phyloP scores from a whole-genome alignment of 1,139 yeast species.

The Geotrichum reessii region DNA sequence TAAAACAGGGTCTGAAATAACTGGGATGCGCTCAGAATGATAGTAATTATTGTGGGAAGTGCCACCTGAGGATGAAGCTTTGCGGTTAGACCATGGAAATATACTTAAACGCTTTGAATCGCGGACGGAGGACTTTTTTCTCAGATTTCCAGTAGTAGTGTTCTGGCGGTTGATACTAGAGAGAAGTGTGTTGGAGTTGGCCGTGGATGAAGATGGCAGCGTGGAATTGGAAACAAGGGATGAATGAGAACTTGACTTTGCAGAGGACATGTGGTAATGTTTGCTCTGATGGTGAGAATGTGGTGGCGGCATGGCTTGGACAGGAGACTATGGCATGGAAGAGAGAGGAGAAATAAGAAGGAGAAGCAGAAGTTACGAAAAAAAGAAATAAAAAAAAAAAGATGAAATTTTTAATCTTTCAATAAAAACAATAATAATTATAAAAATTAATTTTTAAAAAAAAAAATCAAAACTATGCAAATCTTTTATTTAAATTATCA shows the following conservation, averaged over 20 bases:
- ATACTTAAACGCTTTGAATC: conserved; percentile 11
- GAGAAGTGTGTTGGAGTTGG: not conserved
- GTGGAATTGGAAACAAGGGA: not conserved
- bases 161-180: not conserved
- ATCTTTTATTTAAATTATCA: not conserved
- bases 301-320: not conserved
- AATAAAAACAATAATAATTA: too few species aligned
- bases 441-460: too few species aligned
- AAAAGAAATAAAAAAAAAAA: too few species aligned
- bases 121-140: conserved; percentile 1
- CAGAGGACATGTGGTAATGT: not conserved
- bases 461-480: not conserved
- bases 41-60: conserved; percentile 13
- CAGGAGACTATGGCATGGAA: not conserved
- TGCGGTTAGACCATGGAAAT: conserved; percentile 15
- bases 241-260: not conserved
- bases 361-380: not conserved
- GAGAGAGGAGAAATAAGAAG: not conserved
- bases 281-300: not conserved
- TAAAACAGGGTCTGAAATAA: conserved; percentile 19
- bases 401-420: not conserved
- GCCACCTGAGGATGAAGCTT: not conserved
- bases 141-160: not conserved
- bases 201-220: not conserved
- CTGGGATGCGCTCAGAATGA: conserved; percentile 18